Evolutionary conservation across 257 asterid genomes (phyloP).

Genomic region (Forsythia viridissima): DNA sequence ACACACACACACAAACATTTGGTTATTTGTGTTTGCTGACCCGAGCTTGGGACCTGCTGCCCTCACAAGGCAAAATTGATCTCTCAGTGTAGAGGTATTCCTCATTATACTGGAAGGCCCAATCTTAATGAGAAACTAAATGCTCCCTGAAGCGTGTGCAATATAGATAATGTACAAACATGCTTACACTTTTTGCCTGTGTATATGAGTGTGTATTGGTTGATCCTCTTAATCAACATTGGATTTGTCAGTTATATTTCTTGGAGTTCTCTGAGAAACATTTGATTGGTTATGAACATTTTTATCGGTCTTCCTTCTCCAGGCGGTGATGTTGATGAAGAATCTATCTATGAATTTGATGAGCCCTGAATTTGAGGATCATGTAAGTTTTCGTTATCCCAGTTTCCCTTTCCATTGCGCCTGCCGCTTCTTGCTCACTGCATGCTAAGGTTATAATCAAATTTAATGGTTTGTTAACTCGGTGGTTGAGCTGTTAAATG

Average conservation of each 20-base stretch:
- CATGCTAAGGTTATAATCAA: neutral
- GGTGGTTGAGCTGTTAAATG: neutral
- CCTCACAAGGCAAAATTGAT: neutral
- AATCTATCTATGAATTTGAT: conserved; percentile 70
- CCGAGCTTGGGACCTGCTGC: neutral
- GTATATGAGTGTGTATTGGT: neutral
- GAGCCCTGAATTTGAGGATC: conserved; percentile 82
- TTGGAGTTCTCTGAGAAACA: neutral
- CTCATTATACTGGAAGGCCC: neutral
- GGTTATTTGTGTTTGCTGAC: neutral
- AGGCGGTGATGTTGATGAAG: conserved; percentile 80
- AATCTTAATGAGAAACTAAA: neutral
- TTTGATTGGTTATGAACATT: neutral
- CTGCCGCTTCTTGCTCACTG: neutral
- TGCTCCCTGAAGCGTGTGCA: neutral
- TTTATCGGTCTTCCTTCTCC: conserved; percentile 23
- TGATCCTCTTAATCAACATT: neutral
- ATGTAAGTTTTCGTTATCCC: conserved; percentile 45
- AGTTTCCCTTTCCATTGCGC: neutral
- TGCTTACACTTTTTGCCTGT: neutral
- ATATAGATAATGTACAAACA: neutral
- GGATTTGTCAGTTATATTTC: neutral
- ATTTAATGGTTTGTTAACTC: neutral
- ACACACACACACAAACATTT: neutral
- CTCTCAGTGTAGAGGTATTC: neutral